Base-by-base conservation (phyloP, 306 rosid genomes). In the Urtica urens region DNA sequence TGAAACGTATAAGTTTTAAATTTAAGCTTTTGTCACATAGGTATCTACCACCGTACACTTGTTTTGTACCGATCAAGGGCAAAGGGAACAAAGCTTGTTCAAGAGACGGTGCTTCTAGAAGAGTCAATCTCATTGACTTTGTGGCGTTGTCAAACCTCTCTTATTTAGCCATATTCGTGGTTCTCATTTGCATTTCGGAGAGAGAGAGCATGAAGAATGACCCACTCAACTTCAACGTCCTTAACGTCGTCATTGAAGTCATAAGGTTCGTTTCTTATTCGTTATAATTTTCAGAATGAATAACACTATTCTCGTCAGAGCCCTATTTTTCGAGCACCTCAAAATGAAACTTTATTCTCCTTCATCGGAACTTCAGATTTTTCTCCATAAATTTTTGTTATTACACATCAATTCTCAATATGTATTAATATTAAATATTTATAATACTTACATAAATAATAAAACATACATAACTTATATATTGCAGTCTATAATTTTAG, bases 21-120 rank as follows among this genome's bases (percentile, higher is more conserved):
- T 10, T 10, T 15, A 12, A 1, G 10, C 2, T 38, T 38, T 18
- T 5, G 12, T 44, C 15, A 18, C 12, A 2, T 50, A 81, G 87
- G 93, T 78, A 86, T 50, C 75, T 86, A 6, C 88, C 82, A 29
- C 79, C 81, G 20, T 60, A 79, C 40, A 81, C 82, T 0, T 63
- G 70, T 2, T 69, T 61, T 54, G 17, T 66, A 21, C 76, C 80
- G 0, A 3, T 38, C 9, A 61, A 28, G 5, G 53, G 56, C 19
- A 37, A 16, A n/a, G 41, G 1, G 53, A 42, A n/a, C n/a, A n/a
- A n/a, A n/a, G n/a, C n/a, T n/a, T n/a, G n/a, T 10, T 18, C 24
- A 49, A 2, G 34, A 57, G 29, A 17, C 3, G 20, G 35, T 13
- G 11, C 8, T 51, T 15, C 23, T 15, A 34, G 19, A 63, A 48